Base-by-base conservation (phyloP, 2,329 filamentous ascomycete species). In the Purpureocillium lavendulum region DNA sequence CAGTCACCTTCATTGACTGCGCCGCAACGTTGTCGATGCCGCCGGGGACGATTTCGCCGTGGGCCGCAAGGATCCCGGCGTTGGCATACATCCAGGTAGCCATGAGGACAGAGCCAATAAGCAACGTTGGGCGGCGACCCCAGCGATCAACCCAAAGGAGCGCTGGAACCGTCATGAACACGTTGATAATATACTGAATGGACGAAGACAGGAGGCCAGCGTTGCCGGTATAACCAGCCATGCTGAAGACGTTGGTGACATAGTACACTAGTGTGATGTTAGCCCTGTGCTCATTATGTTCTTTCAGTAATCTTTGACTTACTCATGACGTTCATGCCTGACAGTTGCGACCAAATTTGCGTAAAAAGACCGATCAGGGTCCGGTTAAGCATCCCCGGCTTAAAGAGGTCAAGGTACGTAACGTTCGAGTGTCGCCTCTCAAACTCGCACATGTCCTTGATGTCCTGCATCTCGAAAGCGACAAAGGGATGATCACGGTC, bases 141-240 rank as follows among this genome's bases (percentile, higher is more conserved):
- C 82, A 86, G 40, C 71, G 69, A 49, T 92, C 85, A 50, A 89
- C 74, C 65, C 69, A 89, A 41, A 89, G 61, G 17, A 90, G 70
- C 1, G 84, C 84, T 0, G 84, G 82, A 3, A 89, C 57, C 0
- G 86, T 90, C 79, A 87, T 85, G 38, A 80, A 44, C 2, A 90
- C 84, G 57, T 89, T 89, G 66, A 90, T 86, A 50, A 88, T 70
- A 45, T 77, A 77, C 48, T 74, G 69, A 14, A 78, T 72, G 4
- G 69, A 71, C 0, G 73, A 74, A 1, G 72, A 73, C 35, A 75
- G 63, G 9, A 77, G 58, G 30, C 70, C 71, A 44, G 71, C 59
- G 41, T 76, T 71, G 9, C 61, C 59, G 10, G 36, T 42, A 39
- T 65, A 64, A 0, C 61, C 61, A 0, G 61, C 61, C 60, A 65